Evolutionary conservation across 345 rosid genomes (phyloP), one percentile per base, ranked within the genome.

Genomic region (Brassica incana): DNA sequence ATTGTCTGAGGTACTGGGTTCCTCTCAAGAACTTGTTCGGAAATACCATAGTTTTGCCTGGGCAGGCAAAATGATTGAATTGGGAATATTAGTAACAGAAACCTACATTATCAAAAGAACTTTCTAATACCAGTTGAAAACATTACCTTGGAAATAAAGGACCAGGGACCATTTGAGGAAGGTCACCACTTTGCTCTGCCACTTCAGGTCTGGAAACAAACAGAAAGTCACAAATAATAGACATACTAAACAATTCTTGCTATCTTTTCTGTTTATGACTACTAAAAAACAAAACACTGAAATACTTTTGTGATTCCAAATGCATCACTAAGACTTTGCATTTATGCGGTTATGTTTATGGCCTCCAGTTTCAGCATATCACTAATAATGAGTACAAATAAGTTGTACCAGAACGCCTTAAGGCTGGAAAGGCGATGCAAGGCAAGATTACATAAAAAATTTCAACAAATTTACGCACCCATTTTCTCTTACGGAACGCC

Each of bases 151-250:
- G 74, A 78, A 85, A 84, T 80, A 86, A 60, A 56, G 87, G 81
- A 35, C 87, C 97, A 67, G 94, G 80, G 68, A 82, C 76, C 72
- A 90, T 90, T 61, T 88, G 91, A 64, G 90, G 74, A 72, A 88
- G 74, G 77, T 96, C 98, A 52, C 92, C 95, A 86, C 97, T 92
- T 85, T 90, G 97, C 82, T 96, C 99, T 16, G 98, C 99, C 63
- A 92, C 71, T 72, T 96, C 99, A 83, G 90, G 85, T 84, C 99
- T 96, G 86, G 58, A 29, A 83, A 81, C 59, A 72, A 60, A 74
- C 25, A 73, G 58, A 50, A 54, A 65, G 77, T 9, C 56, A 73
- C 6, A 27, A 29, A n/a, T 60, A 15, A 43, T 76, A 76, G 40
- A 65, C 67, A 65, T 32, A 71, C 63, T n/a, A 50, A 50, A 50